phyloP scores from a whole-genome alignment of 2,329 filamentous ascomycete species.

The Ceratocystiopsis brevicomis region DNA sequence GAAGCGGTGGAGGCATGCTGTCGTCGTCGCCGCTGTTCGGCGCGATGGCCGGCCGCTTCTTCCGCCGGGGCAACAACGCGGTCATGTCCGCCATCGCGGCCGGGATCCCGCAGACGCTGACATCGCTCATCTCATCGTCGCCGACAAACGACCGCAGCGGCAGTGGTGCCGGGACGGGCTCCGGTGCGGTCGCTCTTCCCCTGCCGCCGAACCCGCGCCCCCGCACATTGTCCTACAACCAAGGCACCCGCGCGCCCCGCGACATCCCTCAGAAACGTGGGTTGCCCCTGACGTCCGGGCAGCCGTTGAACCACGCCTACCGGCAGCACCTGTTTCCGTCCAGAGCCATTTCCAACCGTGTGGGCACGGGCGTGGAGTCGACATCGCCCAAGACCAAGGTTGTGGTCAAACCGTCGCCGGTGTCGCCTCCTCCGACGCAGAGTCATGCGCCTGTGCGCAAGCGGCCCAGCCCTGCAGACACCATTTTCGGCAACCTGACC shows the following conservation, averaged over 20 bases:
- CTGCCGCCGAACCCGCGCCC: slow-evolving; percentile 1
- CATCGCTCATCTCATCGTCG: slow-evolving; percentile 21
- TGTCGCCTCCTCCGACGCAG: slow-evolving; percentile 13
- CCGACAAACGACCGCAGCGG: slow-evolving; percentile 16
- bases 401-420: slow-evolving; percentile 17
- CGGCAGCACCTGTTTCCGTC: background rate
- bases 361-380: background rate
- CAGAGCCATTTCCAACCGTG: too few relatives aligned
- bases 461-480: slow-evolving; percentile 42
- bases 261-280: too few relatives aligned
- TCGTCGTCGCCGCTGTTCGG: slow-evolving; percentile 32
- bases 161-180: background rate
- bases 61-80: slow-evolving; percentile 35
- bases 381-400: slow-evolving; percentile 8
- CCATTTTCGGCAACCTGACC: slow-evolving; percentile 34
- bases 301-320: background rate
- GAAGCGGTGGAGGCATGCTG: slow-evolving; percentile 19
- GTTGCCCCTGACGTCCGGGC: background rate
- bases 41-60: slow-evolving; percentile 24
- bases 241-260: background rate
- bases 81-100: slow-evolving; percentile 36
- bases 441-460: slow-evolving; percentile 20
- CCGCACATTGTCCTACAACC: background rate
- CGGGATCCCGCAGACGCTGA: slow-evolving; percentile 30
- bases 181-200: background rate